Percentiles rank a stretch among this genome's conserved stretches.
These are phyloP conservation scores for Populus alba DNA, from an alignment of 345 rosid genomes.

Conservation along the genomic window DNA sequence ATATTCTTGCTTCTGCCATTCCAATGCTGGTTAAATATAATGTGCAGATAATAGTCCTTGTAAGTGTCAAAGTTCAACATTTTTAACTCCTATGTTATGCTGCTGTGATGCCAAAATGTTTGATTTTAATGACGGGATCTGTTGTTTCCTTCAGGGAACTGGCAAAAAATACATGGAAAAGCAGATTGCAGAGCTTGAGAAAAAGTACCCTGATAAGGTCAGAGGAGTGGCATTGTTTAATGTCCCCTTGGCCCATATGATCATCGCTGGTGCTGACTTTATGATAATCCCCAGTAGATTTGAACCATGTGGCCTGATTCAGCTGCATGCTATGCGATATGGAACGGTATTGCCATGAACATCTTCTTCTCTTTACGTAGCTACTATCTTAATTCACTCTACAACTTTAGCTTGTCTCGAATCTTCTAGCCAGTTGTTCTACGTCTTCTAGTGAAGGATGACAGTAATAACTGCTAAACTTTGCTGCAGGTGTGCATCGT, in stretches of 20 bases:
- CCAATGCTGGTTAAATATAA: constrained; percentile 51
- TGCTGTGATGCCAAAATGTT: not conserved
- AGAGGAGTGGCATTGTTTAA: constrained; percentile 82
- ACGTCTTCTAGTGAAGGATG: not conserved
- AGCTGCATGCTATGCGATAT: constrained; percentile 92
- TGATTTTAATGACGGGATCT: not conserved
- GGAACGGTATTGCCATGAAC: constrained; percentile 56
- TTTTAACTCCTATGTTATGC: not conserved
- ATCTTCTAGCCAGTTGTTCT: not conserved
- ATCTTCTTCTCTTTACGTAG: not conserved
- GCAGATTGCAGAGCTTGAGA: constrained; percentile 65
- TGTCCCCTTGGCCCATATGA: constrained; percentile 79
- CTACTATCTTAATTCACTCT: not conserved
- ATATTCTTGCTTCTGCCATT: constrained; percentile 71
- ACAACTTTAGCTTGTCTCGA: not conserved
- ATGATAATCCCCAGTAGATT: constrained; percentile 85
- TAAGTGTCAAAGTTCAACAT: constrained; percentile 35
- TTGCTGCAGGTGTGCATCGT: constrained; percentile 64
- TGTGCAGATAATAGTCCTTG: constrained; percentile 78
- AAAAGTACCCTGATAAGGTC: constrained; percentile 59
- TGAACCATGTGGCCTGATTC: constrained; percentile 98
- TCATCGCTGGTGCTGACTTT: constrained; percentile 86
- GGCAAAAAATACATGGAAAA: constrained; percentile 81
- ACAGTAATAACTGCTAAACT: not conserved
- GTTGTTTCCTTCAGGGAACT: constrained; percentile 57